Conservation (phyloP, 768 basidiomycete species). For the Auriscalpium microsporum region DNA sequence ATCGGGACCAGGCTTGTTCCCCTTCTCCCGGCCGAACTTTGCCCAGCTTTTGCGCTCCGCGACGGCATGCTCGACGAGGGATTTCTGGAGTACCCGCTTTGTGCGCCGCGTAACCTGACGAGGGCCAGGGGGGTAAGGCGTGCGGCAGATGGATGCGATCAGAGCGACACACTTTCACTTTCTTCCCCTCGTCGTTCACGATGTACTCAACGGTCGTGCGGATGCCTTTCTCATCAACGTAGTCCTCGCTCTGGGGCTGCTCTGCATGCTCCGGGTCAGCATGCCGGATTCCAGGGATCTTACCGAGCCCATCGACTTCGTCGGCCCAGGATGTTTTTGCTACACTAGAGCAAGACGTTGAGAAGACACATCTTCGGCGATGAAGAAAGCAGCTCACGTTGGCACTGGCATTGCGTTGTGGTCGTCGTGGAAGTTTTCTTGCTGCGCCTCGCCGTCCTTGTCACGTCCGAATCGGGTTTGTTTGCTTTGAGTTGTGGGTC, state of each 20-base stretch:
- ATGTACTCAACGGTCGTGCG: slow-evolving; percentile 76
- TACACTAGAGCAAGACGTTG: slow-evolving; percentile 19
- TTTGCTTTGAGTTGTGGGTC: background rate
- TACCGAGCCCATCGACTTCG: slow-evolving; percentile 29
- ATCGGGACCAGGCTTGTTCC: slow-evolving; percentile 82
- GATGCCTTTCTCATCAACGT: slow-evolving; percentile 78
- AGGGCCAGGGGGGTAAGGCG: background rate
- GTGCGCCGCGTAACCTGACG: slow-evolving; percentile 76
- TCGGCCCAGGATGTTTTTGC: slow-evolving; percentile 32
- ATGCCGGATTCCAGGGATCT: background rate
- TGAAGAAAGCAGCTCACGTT: background rate
- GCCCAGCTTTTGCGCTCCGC: slow-evolving; percentile 90
- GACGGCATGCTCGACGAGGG: slow-evolving; percentile 87
- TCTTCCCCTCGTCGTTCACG: slow-evolving; percentile 88
- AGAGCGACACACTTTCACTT: slow-evolving; percentile 67
- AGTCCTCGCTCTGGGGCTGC: slow-evolving; percentile 56
- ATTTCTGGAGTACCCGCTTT: slow-evolving; percentile 80
- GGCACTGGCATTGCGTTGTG: background rate
- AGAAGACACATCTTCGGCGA: background rate
- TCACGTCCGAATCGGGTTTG: background rate
- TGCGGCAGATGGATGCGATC: background rate
- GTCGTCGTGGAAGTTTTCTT: background rate
- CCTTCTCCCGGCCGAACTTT: slow-evolving; percentile 90
- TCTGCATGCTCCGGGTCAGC: background rate
- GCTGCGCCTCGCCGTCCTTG: background rate